Evolutionary conservation across 306 rosid genomes (phyloP), one percentile per base, ranked within the genome.

Genomic region (Prinsepia uniflora): DNA sequence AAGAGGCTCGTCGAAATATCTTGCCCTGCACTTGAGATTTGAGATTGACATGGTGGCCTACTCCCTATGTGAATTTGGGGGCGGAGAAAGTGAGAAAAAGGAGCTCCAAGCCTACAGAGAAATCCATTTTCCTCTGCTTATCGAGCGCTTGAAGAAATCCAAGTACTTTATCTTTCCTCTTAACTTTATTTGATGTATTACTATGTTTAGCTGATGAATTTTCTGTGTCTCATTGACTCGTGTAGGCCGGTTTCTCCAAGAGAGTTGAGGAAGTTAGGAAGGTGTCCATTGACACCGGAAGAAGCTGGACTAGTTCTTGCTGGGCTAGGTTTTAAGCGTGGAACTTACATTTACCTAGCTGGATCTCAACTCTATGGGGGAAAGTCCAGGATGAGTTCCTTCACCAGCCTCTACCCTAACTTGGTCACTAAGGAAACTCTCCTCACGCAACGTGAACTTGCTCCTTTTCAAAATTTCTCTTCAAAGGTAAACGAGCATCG

Each of bases 41-140:
- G 98, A 94, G 86, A 82, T 87, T 75, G 98, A 94, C 64, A 90
- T 94, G 98, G 96, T 91, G 55, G 92, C 96, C 15, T 94, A 94
- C 81, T 94, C 98, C 56, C 76, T 89, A 4, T 94, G 99, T 72
- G 96, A 94, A 46, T 90, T 94, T 68, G 99, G 98, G 67, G 96
- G 99, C 60, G 96, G 92, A 17, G 84, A 79, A 81, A 83, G 65
- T 8, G 97, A 94, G 86, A 83, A 72, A 80, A 86, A 72, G 60
- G 92, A 94, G 66, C 97, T 94, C 67, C 84, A 87, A 84, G 84
- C 89, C 70, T 94, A 94, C 75, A 80, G 98, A 76, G 89, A 94
- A 79, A 71, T 62, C 50, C 99, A 90, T 75, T 94, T 94, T 78
- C 97, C 97, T 68, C 77, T 90, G 63, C 87, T 91, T 70, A 84